Conservation (phyloP, 2,329 filamentous ascomycete species). For the Fonsecaea monophora region DNA sequence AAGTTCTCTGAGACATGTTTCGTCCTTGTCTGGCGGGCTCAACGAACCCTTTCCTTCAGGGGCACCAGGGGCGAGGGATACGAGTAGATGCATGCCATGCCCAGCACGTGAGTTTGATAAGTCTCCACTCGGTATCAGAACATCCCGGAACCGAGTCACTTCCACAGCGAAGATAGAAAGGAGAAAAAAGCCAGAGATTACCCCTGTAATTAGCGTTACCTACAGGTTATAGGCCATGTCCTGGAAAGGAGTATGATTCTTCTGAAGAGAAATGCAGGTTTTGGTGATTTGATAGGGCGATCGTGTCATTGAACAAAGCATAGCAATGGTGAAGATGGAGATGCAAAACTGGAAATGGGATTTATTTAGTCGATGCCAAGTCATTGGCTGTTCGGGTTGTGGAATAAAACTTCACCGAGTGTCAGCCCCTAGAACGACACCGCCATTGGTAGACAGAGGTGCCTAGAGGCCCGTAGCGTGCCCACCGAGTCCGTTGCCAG, state of each 20-base stretch:
- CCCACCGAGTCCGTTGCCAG: not conserved
- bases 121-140: constrained; percentile 4
- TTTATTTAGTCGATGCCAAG: not conserved
- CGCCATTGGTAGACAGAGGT: not conserved
- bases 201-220: not conserved
- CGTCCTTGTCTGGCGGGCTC: too few relatives aligned
- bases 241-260: not conserved
- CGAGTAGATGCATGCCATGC: not conserved
- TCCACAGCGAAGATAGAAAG: not conserved
- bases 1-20: too few relatives aligned
- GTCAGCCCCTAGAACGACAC: not conserved
- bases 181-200: not conserved
- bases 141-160: not conserved
- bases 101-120: not conserved
- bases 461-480: constrained; percentile 2
- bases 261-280: not conserved
- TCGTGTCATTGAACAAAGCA: not conserved
- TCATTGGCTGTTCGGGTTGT: constrained; percentile 12
- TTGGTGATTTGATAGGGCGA: not conserved
- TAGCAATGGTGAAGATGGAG: not conserved
- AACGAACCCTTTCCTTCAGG: too few relatives aligned
- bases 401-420: constrained; percentile 4
- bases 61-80: too few relatives aligned
- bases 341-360: constrained; percentile 6
- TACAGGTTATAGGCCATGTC: not conserved